Conservation (phyloP, 306 rosid species). For the Abrus pulchellus region DNA sequence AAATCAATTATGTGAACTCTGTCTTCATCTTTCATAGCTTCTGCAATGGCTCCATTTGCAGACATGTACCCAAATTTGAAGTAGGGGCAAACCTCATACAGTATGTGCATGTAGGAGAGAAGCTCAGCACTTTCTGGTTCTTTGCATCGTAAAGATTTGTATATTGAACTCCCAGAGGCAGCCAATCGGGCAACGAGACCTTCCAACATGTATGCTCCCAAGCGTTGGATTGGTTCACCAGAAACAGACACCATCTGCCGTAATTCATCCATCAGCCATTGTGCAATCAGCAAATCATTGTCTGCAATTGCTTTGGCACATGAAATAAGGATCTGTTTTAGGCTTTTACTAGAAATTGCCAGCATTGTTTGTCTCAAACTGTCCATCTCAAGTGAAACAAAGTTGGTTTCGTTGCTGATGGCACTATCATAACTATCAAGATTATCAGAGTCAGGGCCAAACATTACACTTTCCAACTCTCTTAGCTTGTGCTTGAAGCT, state of each 20-base stretch:
- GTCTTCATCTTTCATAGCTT: slow-evolving; percentile 89
- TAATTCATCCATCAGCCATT: slow-evolving; percentile 80
- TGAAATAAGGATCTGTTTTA: slow-evolving; percentile 71
- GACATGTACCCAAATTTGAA: slow-evolving; percentile 98
- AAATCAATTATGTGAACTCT: slow-evolving; percentile 94
- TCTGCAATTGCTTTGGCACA: slow-evolving; percentile 88
- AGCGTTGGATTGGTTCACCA: slow-evolving; percentile 92
- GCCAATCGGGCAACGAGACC: slow-evolving; percentile 82
- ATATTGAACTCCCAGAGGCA: slow-evolving; percentile 81
- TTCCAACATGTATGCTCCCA: slow-evolving; percentile 98
- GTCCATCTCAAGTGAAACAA: slow-evolving; percentile 62
- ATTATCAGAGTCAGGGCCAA: slow-evolving; percentile 79
- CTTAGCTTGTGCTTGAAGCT: slow-evolving; percentile 80
- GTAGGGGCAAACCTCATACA: slow-evolving; percentile 92
- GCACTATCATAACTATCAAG: slow-evolving; percentile 65
- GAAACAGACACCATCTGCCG: slow-evolving; percentile 89
- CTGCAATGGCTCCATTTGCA: slow-evolving; percentile 98
- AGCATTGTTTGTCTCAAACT: slow-evolving; percentile 81
- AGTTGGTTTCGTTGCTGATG: slow-evolving; percentile 55
- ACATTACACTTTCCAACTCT: slow-evolving; percentile 89
- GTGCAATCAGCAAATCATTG: slow-evolving; percentile 71
- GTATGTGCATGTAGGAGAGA: slow-evolving; percentile 89
- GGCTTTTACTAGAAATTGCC: slow-evolving; percentile 70
- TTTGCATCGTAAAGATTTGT: slow-evolving; percentile 79
- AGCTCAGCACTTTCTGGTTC: slow-evolving; percentile 84